Base-by-base conservation (phyloP, 441 rosid species). In the Erodium chrysanthum region DNA sequence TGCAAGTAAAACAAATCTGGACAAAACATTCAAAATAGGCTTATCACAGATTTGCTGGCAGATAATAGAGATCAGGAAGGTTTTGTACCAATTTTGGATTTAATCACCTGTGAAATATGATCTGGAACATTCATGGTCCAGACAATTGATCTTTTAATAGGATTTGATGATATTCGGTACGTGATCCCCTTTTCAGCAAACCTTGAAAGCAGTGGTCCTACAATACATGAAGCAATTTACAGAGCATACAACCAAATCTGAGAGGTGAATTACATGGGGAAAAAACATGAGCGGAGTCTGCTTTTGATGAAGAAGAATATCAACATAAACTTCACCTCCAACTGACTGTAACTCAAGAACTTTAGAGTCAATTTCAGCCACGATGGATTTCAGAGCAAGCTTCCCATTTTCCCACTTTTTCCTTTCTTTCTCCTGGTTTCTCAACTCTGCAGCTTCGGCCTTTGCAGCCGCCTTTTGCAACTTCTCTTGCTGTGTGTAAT, bases 401-500 rank as follows among this genome's bases (percentile, higher is more conserved):
- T 92, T 91, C 69, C 99, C 96, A 56, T 87, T 95, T 78, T 83
- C 90, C 97, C 99, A 95, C 75, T 90, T 90, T 68, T 81, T 83
- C 81, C 76, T 85, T 79, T 92, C 92, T 74, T 85, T 92, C 78
- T 90, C 87, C 78, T 85, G 35, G 75, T 74, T 86, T 81, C 83
- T 95, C 66, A 85, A 66, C 73, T 85, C 90, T 23, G 85, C 97
- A 29, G 86, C 96, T 79, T 91, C 95, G 71, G 95, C 90, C 86
- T 88, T 93, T 77, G 84, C 59, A 56, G 88, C 88, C 68, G 87
- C 96, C 81, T 83, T 90, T 69, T 81, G 85, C 83, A 88, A 70
- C 76, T 85, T 95, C 65, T 88, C 99, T 89, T 88, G 81, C 96
- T 91, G 84, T 71, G 79, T 31, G 14, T 14, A 71, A 73, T 66